A percentile compares a stretch with the other conserved stretches of the same genome.
phyloP scores from a whole-genome alignment of 805 yeast genomes.

The Lipomyces oligophaga region DNA sequence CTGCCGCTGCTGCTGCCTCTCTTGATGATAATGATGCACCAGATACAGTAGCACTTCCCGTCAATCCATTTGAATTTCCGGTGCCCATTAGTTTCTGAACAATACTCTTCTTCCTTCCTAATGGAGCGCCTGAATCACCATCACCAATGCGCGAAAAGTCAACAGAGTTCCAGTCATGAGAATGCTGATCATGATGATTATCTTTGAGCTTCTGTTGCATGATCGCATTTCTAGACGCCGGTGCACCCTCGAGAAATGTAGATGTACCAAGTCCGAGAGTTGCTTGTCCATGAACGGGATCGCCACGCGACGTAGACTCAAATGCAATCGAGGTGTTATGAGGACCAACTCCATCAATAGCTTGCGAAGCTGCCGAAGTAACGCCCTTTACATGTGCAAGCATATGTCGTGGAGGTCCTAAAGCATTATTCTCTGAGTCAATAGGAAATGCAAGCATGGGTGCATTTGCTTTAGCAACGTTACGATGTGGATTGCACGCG shows the following conservation, averaged over 20 bases:
- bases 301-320: constrained; percentile 64
- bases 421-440: constrained; percentile 88
- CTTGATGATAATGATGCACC: no score
- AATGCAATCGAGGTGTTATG: constrained; percentile 38
- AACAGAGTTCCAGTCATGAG: no score
- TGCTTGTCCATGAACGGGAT: constrained; percentile 77
- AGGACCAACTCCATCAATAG: constrained; percentile 33
- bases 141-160: no score
- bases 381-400: constrained; percentile 6
- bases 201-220: constrained; percentile 17
- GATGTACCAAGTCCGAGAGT: constrained; percentile 89
- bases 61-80: constrained; percentile 1
- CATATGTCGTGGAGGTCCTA: constrained; percentile 48
- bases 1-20: not conserved
- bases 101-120: constrained; percentile 84
- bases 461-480: constrained; percentile 66
- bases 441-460: constrained; percentile 95
- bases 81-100: constrained; percentile 55
- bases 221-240: constrained; percentile 53
- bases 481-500: constrained; percentile 96
- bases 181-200: no score
- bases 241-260: constrained; percentile 93
- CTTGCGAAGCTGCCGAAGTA: constrained; percentile 1
- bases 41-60: not conserved
- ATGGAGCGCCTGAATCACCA: no score